Conservation (phyloP, 805 yeast species). For the Cyberlindnera subsufficiens region DNA sequence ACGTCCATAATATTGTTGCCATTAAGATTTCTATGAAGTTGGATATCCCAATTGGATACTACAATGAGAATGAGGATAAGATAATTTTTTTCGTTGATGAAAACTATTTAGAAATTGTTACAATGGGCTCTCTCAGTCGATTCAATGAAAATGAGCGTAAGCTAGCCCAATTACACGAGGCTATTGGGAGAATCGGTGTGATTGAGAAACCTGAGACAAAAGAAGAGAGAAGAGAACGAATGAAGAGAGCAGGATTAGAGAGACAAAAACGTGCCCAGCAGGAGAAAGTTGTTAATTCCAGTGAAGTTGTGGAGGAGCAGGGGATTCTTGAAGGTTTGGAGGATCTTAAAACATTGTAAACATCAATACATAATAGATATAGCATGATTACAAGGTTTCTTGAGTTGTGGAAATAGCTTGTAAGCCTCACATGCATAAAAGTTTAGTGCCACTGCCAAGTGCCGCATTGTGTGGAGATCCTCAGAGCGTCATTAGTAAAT, state of each 20-base stretch:
- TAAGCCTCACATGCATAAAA: no score
- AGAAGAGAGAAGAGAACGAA: slow-evolving; percentile 51
- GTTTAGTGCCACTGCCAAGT: no score
- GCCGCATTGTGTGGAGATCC: no score
- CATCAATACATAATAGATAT: no score
- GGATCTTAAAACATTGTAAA: neutral
- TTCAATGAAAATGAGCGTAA: slow-evolving; percentile 62
- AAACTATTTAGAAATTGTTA: slow-evolving; percentile 45
- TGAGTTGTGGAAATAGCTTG: no score
- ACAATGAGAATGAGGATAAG: slow-evolving; percentile 26
- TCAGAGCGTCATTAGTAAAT: no score
- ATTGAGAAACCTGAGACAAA: slow-evolving; percentile 36
- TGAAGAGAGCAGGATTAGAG: slow-evolving; percentile 39
- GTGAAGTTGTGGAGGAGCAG: neutral
- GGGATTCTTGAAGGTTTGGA: neutral
- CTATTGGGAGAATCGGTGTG: slow-evolving; percentile 28
- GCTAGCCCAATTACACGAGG: slow-evolving; percentile 40
- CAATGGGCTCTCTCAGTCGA: slow-evolving; percentile 52
- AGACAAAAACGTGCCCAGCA: slow-evolving; percentile 18
- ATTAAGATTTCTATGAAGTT: slow-evolving; percentile 67
- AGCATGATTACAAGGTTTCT: no score
- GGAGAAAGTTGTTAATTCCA: neutral
- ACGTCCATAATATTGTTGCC: slow-evolving; percentile 72
- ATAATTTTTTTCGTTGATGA: slow-evolving; percentile 42
- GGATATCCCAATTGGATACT: slow-evolving; percentile 72